These are phyloP conservation scores for Aspergillus fijiensis DNA, from an alignment of 2,329 filamentous ascomycete species.

Conservation along the genomic window DNA sequence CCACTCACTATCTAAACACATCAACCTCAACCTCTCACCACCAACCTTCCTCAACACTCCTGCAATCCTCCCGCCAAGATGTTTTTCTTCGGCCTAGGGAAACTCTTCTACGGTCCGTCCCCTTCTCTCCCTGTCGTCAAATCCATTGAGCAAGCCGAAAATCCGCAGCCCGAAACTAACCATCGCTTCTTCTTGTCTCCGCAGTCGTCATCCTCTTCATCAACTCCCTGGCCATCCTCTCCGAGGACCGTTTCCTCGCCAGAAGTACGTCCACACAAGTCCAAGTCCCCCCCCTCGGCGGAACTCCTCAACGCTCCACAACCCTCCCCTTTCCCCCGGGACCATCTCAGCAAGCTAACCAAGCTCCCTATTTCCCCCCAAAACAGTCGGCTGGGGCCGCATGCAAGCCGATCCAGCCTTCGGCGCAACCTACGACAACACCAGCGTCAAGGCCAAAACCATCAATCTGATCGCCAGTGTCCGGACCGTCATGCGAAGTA, in stretches of 20 bases:
- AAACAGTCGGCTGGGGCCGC: constrained; percentile 74
- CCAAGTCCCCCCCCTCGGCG: not conserved
- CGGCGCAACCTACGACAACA: constrained; percentile 67
- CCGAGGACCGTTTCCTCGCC: constrained; percentile 89
- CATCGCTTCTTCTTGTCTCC: not conserved
- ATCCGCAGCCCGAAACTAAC: constrained; percentile 4
- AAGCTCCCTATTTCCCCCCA: not conserved
- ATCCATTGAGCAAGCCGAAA: not conserved
- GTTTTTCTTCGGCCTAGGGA: constrained; percentile 69
- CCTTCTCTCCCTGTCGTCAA: not conserved
- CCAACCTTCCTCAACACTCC: constrained; percentile 2
- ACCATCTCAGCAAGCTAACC: not conserved
- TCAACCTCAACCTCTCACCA: constrained; percentile 11
- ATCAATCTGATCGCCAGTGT: constrained; percentile 89
- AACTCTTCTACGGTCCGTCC: constrained; percentile 67
- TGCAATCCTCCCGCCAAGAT: constrained; percentile 47
- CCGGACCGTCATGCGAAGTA: constrained; percentile 90
- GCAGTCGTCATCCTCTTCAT: constrained; percentile 80
- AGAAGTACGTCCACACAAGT: constrained; percentile 55
- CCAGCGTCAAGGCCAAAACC: constrained; percentile 80
- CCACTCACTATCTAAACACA: too few species aligned
- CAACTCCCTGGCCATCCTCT: constrained; percentile 91
- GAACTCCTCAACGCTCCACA: not conserved
- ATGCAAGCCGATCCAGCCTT: constrained; percentile 69
- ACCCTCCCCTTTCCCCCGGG: too few species aligned